Evolutionary conservation across 148 eudicot species (phyloP), one percentile per base, ranked within the genome.

Genomic region (Fagopyrum esculentum): DNA sequence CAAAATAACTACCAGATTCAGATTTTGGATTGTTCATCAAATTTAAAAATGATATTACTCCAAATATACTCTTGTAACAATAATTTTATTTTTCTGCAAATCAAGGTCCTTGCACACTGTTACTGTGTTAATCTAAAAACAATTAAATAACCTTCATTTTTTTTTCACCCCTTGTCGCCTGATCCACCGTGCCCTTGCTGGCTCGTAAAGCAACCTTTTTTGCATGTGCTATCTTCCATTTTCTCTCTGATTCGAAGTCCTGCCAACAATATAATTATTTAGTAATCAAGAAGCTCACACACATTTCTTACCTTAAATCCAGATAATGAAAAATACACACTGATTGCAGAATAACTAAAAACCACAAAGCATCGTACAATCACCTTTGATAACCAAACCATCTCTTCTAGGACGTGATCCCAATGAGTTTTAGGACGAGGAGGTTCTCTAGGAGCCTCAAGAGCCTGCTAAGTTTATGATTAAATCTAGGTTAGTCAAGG

Each of bases 381-480:
- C 83, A 92, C 98, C 98, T 96, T 96, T 19, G 99, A 96, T 83
- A 96, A 79, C 99, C 99, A 96, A 75, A 85, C 87, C 99, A 96
- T 92, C 91, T 96, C 99, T 73, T 92, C 99, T 74, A 96, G 72
- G 80, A 96, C 98, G 83, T 96, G 98, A 86, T 96, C 99, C 99
- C 99, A 96, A 75, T 96, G 99, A 22, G 95, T 84, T 91, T 91
- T 96, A 50, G 98, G 97, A 69, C 95, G 99, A 12, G 74, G 85
- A 74, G 98, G 98, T 82, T 87, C 99, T 83, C 89, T 92, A 73
- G 97, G 88, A 78, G 97, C 90, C 89, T 96, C 99, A 84, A 92
- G 95, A 45, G 95, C 99, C 99, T 96, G 85, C 72, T 76, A 30
- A 15, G 64, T 50, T 45, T 54, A 26, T 6, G 48, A 40, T 10